Base-by-base conservation (phyloP, 1,139 yeast species). In the Protomyces inundatus region DNA sequence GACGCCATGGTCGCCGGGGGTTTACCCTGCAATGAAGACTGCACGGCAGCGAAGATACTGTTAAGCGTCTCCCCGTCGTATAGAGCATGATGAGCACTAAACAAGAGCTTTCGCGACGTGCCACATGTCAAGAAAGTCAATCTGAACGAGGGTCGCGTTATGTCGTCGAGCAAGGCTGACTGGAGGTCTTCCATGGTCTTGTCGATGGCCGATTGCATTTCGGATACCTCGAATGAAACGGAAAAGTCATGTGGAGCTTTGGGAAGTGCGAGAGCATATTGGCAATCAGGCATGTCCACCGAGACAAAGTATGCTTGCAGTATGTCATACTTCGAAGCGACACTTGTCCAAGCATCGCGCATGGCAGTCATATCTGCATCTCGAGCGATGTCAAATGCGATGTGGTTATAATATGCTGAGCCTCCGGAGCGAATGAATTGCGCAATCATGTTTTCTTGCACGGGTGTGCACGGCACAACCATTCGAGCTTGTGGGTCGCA, bases 361-460 rank as follows among this genome's bases (percentile, higher is more conserved):
- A 70, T 37, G 5, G 32, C 33, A 1, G 3, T 42, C 4, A 54
- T 50, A 23, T 30, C 50, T 12, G 65, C 14, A n/a, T 14, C 36
- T 4, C 14, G 12, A 6, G 65, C 65, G n/a, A 70, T 6, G 35
- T 64, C 59, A 36, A 61, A 63, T 2, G 65, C 53, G 7, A 60
- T 39, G 30, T 65, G 64, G 51, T 70, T 70, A 59, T 69, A 65
- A 53, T 70, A 70, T 6, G 57, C 37, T 4, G 36, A 14, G 5
- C 69, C 71, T 4, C 56, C 63, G 46, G 64, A 54, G 5, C 48
- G 37, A 35, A 61, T 53, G 55, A 69, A 67, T 35, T 63, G 67
- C 6, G 69, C 58, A 23, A 70, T 54, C 64, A 70, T 66, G 36
- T 66, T 66, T 32, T 65, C 67, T 48, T 70, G 72, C 2, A 67